These are phyloP conservation scores for Urostyla sp. DNA, from an alignment of 73 alveolate genomes.

Conservation along the genomic window DNA sequence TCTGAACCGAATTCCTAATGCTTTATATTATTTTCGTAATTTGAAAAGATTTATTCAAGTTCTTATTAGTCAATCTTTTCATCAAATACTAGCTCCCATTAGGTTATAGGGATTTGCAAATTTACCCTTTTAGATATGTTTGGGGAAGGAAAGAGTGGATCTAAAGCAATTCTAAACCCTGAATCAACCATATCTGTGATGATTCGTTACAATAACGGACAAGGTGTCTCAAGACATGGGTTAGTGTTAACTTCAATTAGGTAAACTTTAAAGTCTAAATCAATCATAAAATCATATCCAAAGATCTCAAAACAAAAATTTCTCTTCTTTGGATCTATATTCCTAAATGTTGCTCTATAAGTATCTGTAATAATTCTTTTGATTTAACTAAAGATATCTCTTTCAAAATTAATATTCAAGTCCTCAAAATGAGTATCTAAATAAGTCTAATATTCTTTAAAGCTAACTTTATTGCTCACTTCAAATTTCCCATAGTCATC, in stretches of 20 bases:
- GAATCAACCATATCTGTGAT: conserved; percentile 74
- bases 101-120: conserved; percentile 23
- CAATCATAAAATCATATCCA: conserved; percentile 82
- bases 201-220: conserved; percentile 70
- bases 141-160: conserved; percentile 68
- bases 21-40: background rate
- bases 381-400: conserved; percentile 68
- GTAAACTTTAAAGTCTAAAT: conserved; percentile 65
- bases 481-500: conserved; percentile 84
- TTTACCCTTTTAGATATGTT: conserved; percentile 31
- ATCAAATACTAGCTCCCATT: conserved; percentile 54
- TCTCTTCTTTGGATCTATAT: conserved; percentile 71
- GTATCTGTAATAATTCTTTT: conserved; percentile 75
- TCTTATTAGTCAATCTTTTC: conserved; percentile 19
- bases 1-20: background rate
- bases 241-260: conserved; percentile 77
- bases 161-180: conserved; percentile 72
- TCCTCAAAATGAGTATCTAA: conserved; percentile 73
- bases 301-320: conserved; percentile 78
- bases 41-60: conserved; percentile 4
- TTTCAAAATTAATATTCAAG: conserved; percentile 54
- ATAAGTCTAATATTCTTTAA: conserved; percentile 75
- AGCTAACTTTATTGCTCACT: conserved; percentile 84
- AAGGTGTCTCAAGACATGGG: conserved; percentile 71
- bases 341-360: conserved; percentile 67